Conservation (phyloP, 176 grass and related monocot genomes). For the Hordeum marinum region DNA sequence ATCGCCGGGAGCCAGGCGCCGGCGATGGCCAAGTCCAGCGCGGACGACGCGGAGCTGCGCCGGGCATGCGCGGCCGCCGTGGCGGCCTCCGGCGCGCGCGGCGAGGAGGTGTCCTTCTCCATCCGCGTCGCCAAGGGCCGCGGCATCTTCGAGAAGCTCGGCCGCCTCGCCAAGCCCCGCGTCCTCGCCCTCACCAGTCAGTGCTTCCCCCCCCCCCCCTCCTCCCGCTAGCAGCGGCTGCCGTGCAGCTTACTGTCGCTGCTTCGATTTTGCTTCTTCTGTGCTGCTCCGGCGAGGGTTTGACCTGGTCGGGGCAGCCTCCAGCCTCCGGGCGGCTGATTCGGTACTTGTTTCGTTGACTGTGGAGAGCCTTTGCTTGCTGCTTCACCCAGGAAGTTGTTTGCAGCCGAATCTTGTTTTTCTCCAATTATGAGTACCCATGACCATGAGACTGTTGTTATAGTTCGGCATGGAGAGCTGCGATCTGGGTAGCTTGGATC, state of each 20-base stretch:
- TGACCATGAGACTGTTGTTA: background rate
- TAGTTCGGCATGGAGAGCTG: background rate
- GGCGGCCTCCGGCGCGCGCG: conserved; percentile 53
- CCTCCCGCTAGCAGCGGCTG: background rate
- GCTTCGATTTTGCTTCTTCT: conserved; percentile 5
- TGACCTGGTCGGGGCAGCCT: background rate
- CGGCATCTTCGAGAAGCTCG: conserved; percentile 96
- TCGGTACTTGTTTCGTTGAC: background rate
- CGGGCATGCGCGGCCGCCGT: conserved; percentile 66
- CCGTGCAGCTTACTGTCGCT: background rate
- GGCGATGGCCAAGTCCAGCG: conserved; percentile 79
- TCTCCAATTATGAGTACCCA: background rate
- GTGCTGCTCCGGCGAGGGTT: background rate
- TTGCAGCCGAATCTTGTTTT: background rate
- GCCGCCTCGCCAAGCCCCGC: conserved; percentile 84
- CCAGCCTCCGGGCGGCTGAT: background rate
- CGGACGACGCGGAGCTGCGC: conserved; percentile 82
- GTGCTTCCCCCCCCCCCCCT: background rate
- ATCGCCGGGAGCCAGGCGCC: conserved; percentile 26
- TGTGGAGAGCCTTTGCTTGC: background rate
- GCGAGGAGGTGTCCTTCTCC: conserved; percentile 75
- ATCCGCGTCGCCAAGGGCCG: conserved; percentile 95
- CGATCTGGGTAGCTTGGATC: conserved; percentile 27
- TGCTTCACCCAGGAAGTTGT: background rate
- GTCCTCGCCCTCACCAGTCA: conserved; percentile 82